phyloP scores from a whole-genome alignment of 345 rosid species.

The Rhodamnia argentea region DNA sequence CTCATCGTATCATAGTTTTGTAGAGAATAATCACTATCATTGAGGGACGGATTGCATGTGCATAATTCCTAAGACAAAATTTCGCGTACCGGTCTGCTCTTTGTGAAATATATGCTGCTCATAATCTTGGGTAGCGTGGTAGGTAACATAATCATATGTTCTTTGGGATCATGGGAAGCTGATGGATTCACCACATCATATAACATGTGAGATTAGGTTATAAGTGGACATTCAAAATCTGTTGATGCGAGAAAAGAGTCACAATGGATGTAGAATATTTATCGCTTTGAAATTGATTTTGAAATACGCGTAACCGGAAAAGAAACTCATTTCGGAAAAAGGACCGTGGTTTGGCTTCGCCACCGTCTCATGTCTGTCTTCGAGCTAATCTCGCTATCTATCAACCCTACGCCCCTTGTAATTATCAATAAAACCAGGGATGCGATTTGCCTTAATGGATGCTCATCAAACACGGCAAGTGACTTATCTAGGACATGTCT shows the following conservation, averaged over 20 bases:
- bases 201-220: background rate
- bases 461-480: background rate
- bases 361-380: background rate
- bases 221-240: background rate
- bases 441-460: background rate
- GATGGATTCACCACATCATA: fast-evolving
- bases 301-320: too few relatives aligned
- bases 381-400: background rate
- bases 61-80: background rate
- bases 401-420: fast-evolving
- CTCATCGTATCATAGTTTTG: fast-evolving
- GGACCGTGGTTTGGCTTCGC: background rate
- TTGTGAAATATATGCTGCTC: background rate
- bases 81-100: background rate
- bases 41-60: fast-evolving
- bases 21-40: background rate
- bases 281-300: too few relatives aligned
- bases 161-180: fast-evolving
- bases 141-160: background rate
- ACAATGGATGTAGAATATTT: too few relatives aligned
- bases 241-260: background rate
- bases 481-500: background rate
- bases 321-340: background rate
- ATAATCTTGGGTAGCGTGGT: fast-evolving
- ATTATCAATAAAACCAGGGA: background rate